Evolutionary conservation across 139 green algal genomes (phyloP).

Genomic region (Yamagishiella unicocca): DNA sequence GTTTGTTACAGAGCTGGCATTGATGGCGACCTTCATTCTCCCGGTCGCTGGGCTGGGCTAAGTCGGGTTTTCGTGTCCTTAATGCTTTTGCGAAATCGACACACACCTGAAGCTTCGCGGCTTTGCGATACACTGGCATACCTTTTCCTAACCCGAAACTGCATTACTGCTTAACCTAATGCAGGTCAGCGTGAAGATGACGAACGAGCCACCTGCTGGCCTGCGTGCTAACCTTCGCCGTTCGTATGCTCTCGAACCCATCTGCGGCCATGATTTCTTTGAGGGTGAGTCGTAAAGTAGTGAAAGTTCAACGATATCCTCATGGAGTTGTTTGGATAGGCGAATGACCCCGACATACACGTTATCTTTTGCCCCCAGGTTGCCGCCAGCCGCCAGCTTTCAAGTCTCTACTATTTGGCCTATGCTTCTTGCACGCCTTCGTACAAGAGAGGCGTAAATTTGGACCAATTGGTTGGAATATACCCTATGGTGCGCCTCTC

Average conservation of each 20-base stretch:
- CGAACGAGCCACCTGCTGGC: constrained; percentile 81
- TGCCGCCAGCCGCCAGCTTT: constrained; percentile 65
- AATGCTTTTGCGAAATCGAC: no score
- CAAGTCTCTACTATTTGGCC: constrained; percentile 80
- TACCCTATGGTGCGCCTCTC: constrained; percentile 78
- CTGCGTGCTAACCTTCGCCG: constrained; percentile 77
- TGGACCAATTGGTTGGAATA: constrained; percentile 86
- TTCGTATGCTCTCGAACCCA: constrained; percentile 61
- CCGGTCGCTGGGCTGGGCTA: no score
- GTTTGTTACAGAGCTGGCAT: no score
- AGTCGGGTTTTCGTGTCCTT: no score
- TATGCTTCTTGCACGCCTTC: constrained; percentile 78
- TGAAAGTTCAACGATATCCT: no score
- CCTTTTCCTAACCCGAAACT: no score
- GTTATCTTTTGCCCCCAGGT: constrained; percentile 46
- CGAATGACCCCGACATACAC: no score
- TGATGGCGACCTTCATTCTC: no score
- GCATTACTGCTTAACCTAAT: no score
- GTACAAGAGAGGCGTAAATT: constrained; percentile 83
- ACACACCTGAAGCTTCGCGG: no score
- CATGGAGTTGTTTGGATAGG: no score
- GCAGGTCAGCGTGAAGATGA: constrained; percentile 78
- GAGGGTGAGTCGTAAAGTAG: constrained; percentile 30
- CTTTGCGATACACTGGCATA: no score
- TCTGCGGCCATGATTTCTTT: constrained; percentile 46